Conservation (phyloP, 2,329 filamentous ascomycete species). For the Exutisphaerella laricina region DNA sequence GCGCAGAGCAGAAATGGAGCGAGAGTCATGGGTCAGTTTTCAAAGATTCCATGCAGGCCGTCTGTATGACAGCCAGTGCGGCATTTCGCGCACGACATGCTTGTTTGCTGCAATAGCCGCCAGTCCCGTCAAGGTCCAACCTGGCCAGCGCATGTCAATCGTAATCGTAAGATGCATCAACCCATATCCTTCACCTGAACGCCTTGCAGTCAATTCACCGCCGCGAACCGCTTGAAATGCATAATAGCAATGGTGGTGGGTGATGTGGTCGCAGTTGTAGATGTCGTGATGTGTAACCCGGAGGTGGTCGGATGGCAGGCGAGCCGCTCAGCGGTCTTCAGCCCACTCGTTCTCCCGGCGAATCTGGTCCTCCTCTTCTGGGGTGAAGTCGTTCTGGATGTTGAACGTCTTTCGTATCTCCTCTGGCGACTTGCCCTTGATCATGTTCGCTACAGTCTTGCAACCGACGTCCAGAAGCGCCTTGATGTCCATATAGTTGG, state of each 20-base stretch:
- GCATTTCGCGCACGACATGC: constrained; percentile 5
- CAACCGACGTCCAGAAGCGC: constrained; percentile 94
- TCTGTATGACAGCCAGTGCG: constrained; percentile 6
- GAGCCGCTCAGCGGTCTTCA: constrained; percentile 32
- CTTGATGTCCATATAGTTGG: constrained; percentile 99
- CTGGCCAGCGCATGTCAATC: constrained; percentile 4
- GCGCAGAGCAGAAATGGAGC: background rate
- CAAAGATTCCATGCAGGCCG: background rate
- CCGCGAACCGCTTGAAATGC: constrained; percentile 10
- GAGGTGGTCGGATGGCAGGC: no score
- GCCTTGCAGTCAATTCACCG: constrained; percentile 9
- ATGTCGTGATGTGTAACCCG: background rate
- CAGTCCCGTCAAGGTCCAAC: constrained; percentile 6
- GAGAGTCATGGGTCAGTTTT: background rate
- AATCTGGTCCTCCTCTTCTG: constrained; percentile 97
- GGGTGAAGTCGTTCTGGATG: constrained; percentile 98
- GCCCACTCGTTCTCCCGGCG: constrained; percentile 51
- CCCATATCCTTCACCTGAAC: constrained; percentile 7
- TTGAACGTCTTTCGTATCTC: constrained; percentile 99
- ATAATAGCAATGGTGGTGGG: constrained; percentile 9
- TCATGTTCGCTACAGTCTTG: constrained; percentile 99
- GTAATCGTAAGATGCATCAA: constrained; percentile 4
- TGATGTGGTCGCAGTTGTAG: background rate
- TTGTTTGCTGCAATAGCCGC: constrained; percentile 2
- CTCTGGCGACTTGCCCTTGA: constrained; percentile 99